These are phyloP conservation scores for Diaporthe nobilis DNA, from an alignment of 2,329 filamentous ascomycete genomes.

Conservation along the genomic window DNA sequence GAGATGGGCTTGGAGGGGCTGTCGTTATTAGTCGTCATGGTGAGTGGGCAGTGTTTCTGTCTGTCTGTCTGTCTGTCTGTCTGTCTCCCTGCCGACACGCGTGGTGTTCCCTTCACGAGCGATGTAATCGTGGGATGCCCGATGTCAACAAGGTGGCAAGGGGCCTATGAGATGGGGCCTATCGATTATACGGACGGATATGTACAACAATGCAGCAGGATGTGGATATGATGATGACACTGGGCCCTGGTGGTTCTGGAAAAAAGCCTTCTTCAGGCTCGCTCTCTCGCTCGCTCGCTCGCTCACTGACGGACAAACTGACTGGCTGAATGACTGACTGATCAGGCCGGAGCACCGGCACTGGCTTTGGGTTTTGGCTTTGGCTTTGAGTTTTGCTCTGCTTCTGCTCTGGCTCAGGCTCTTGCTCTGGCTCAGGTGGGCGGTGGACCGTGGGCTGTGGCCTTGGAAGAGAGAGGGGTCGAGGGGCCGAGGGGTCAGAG, in stretches of 20 bases:
- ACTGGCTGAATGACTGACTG: background rate
- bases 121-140: background rate
- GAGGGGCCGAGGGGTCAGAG: background rate
- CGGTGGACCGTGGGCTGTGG: constrained; percentile 23
- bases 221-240: background rate
- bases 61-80: constrained; percentile 3
- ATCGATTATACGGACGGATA: constrained; percentile 20
- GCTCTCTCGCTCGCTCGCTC: background rate
- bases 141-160: constrained; percentile 11
- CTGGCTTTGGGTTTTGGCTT: background rate
- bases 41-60: constrained; percentile 9
- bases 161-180: background rate
- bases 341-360: background rate
- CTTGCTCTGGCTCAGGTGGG: background rate
- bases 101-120: constrained; percentile 21
- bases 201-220: constrained; percentile 17
- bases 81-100: constrained; percentile 8
- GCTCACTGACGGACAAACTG: background rate
- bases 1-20: constrained; percentile 52
- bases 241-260: background rate
- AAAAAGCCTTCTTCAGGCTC: background rate
- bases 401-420: background rate
- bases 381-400: constrained; percentile 6
- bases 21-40: constrained; percentile 38
- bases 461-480: constrained; percentile 30